Conservation (phyloP, 805 yeast species). For the Candida parachauliodes region DNA sequence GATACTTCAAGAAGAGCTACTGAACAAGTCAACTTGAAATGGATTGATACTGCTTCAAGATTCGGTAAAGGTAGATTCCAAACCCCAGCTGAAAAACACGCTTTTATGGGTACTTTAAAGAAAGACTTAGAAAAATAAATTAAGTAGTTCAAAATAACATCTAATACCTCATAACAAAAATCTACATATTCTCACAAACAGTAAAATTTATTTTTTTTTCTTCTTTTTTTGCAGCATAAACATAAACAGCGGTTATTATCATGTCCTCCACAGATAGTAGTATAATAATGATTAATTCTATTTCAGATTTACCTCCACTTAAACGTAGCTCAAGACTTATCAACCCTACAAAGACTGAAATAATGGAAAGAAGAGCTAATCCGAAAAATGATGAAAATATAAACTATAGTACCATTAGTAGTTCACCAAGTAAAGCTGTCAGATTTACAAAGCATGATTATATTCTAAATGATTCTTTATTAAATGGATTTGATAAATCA, state of each 20-base stretch:
- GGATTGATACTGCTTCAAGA: constrained; percentile 99
- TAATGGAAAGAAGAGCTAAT: constrained; percentile 6
- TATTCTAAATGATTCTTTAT: not conserved
- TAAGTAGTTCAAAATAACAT: too few relatives aligned
- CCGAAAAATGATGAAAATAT: constrained; percentile 2
- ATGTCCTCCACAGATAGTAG: not conserved
- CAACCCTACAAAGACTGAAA: not conserved
- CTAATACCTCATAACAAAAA: too few relatives aligned
- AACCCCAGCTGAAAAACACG: constrained; percentile 99
- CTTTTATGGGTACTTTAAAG: constrained; percentile 99
- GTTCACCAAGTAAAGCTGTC: not conserved
- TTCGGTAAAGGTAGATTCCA: constrained; percentile 99
- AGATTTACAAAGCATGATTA: not conserved
- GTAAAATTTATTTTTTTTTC: not conserved
- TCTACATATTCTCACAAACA: too few relatives aligned
- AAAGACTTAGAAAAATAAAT: constrained; percentile 70
- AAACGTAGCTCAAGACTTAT: constrained; percentile 1
- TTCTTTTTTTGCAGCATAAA: not conserved
- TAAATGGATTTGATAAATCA: not conserved
- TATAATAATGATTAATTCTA: not conserved
- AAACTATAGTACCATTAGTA: not conserved
- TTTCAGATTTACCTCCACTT: not conserved
- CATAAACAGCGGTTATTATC: not conserved
- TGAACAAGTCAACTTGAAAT: constrained; percentile 95
- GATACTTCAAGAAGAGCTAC: constrained; percentile 97